Percentiles rank a stretch among this genome's conserved stretches.
Conservation (phyloP, 2,329 filamentous ascomycete genomes). For the Mycocentrospora acerina region DNA sequence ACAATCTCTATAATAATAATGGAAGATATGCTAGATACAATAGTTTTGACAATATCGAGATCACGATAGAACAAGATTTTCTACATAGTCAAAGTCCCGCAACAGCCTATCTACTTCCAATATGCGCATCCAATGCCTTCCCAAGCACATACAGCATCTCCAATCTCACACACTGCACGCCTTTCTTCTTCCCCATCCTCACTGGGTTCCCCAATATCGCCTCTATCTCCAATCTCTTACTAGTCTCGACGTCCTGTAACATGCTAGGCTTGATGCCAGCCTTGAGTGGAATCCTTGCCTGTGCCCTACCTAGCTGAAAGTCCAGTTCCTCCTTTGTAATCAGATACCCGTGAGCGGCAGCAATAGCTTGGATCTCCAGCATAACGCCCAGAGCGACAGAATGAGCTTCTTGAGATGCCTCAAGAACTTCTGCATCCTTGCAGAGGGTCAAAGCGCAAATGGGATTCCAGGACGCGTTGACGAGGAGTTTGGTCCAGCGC, state of each 20-base stretch:
- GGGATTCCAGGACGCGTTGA: conserved; percentile 64
- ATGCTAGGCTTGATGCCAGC: conserved; percentile 53
- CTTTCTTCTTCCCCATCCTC: conserved; percentile 43
- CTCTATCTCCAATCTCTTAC: conserved; percentile 51
- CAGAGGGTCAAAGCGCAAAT: conserved; percentile 58
- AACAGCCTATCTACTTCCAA: conserved; percentile 14
- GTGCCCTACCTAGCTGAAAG: conserved; percentile 42
- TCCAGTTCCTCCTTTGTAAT: conserved; percentile 43
- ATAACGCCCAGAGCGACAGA: conserved; percentile 46
- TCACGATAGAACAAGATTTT: too few species aligned
- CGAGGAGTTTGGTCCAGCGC: conserved; percentile 62
- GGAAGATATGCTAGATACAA: too few species aligned
- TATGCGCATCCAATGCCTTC: conserved; percentile 45
- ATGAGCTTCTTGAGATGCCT: conserved; percentile 41
- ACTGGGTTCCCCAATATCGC: conserved; percentile 53
- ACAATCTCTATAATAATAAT: too few species aligned
- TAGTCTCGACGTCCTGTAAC: conserved; percentile 49
- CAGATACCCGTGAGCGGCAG: conserved; percentile 44
- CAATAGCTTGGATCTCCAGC: conserved; percentile 48
- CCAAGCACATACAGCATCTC: conserved; percentile 49
- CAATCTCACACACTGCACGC: conserved; percentile 45
- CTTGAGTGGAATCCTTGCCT: conserved; percentile 35
- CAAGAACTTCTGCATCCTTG: conserved; percentile 55
- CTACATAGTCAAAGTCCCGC: too few species aligned
- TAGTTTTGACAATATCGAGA: too few species aligned